Base-by-base conservation (phyloP, 2,329 filamentous ascomycete species). In the Penicillium concentricum region DNA sequence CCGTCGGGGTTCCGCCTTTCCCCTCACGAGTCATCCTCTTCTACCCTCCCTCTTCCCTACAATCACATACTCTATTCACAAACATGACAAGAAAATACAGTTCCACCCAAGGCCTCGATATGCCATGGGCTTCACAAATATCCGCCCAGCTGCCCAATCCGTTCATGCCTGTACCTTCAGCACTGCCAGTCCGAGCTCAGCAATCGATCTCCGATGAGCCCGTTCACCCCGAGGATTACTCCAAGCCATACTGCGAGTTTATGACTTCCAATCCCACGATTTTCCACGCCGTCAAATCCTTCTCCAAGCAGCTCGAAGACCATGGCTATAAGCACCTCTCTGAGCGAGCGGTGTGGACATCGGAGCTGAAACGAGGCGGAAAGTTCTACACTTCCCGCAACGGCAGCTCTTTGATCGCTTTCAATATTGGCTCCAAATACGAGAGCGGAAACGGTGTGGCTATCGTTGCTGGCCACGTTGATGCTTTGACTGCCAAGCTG, bases 331-430 rank as follows among this genome's bases (percentile, higher is more conserved):
- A 81, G 58, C 87, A 86, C 76, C 86, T 91, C 62, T 88, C 87
- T 7, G 84, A 93, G 70, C 87, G 93, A 46, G 87, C 92, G 60
- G 80, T 83, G 57, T 99, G 94, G 94, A 78, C 79, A 18, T 80
- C 78, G 45, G 86, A 88, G 70, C 79, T 97, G 54, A 78, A 89
- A 71, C 80, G 84, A 16, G 92, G 92, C 56, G 92, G 92, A 51
- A 95, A 94, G 76, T 97, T 97, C 82, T 97, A 87, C 72, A 84
- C 88, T 26, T 88, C 88, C 22, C 88, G 93, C 58, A 97, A 97
- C 69, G 90, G 89, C 51, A 92, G 87, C 72, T 88, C 90, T 39
- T 75, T 96, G 62, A 90, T 96, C 67, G 90, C 92, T 8, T 97
- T 97, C 75, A 84, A 85, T 4, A 84, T 97, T 54, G 93, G 93